These are phyloP conservation scores for Candida hispaniensis DNA, from an alignment of 805 yeast species.

Conservation along the genomic window DNA sequence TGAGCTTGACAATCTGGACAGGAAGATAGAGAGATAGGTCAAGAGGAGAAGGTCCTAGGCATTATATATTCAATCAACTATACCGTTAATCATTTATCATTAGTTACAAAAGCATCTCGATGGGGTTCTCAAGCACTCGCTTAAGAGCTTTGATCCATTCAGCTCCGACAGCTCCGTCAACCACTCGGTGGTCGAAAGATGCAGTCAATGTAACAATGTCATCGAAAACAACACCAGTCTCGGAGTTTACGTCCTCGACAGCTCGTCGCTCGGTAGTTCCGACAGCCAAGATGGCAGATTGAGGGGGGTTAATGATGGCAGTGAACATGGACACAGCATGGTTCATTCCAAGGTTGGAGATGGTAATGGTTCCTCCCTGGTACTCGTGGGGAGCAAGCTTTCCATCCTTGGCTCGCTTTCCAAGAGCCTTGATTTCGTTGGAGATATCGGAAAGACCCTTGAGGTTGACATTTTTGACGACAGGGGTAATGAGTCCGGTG, in stretches of 20 bases:
- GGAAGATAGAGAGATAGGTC: too few species aligned
- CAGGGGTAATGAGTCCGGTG: conserved; percentile 93
- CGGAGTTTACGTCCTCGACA: conserved; percentile 82
- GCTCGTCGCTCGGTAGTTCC: conserved; percentile 91
- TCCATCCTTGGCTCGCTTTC: conserved; percentile 90
- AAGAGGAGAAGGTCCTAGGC: too few species aligned
- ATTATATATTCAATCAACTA: too few species aligned
- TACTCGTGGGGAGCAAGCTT: conserved; percentile 92
- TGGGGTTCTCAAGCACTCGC: conserved; percentile 87
- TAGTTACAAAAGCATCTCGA: conserved; percentile 70
- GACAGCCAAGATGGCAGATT: conserved; percentile 84
- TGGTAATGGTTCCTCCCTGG: conserved; percentile 98
- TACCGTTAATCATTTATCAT: not conserved
- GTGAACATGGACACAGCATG: conserved; percentile 86
- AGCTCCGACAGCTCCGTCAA: conserved; percentile 97
- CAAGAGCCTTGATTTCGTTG: conserved; percentile 75
- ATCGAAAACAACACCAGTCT: conserved; percentile 85
- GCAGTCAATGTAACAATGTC: conserved; percentile 88
- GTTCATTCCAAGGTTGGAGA: conserved; percentile 99
- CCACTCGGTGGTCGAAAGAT: conserved; percentile 94
- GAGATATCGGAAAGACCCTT: conserved; percentile 84
- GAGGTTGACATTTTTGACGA: conserved; percentile 75
- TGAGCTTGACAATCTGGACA: too few species aligned
- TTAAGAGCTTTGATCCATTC: conserved; percentile 92
- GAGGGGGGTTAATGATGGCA: conserved; percentile 97